These are phyloP conservation scores for Coemansia nantahalensis DNA, from an alignment of 192 early-diverging fungal species.

Conservation along the genomic window DNA sequence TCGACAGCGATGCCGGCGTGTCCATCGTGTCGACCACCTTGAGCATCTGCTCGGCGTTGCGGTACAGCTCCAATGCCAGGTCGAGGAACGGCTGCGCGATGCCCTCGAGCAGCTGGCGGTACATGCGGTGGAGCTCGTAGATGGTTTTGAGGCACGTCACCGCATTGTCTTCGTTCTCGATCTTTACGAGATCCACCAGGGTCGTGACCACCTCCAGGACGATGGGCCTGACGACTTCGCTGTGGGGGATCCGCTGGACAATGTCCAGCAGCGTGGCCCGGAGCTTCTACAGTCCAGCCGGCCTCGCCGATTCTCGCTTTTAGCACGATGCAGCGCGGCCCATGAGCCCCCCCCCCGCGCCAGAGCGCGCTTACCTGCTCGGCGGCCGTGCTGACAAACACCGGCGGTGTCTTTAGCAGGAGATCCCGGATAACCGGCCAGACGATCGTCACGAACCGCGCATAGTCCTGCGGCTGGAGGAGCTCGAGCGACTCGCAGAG, in stretches of 20 bases:
- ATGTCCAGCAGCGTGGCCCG: conserved; percentile 87
- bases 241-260: conserved; percentile 88
- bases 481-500: conserved; percentile 89
- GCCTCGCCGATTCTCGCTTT: too few relatives aligned
- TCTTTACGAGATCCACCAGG: conserved; percentile 72
- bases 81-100: conserved; percentile 88
- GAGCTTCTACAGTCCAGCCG: conserved; percentile 84
- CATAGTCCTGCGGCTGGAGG: conserved; percentile 83
- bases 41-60: conserved; percentile 75
- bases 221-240: conserved; percentile 75
- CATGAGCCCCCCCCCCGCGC: too few relatives aligned
- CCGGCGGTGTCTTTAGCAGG: conserved; percentile 66
- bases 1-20: conserved; percentile 59
- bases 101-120: conserved; percentile 76
- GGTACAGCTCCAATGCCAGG: conserved; percentile 90
- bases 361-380: conserved; percentile 57
- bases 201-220: conserved; percentile 73
- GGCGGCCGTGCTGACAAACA: conserved; percentile 69
- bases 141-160: conserved; percentile 91
- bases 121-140: conserved; percentile 91
- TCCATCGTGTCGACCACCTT: conserved; percentile 70
- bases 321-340: too few relatives aligned
- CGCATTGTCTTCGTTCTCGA: conserved; percentile 99
- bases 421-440: conserved; percentile 83
- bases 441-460: conserved; percentile 69